phyloP scores from a whole-genome alignment of 768 basidiomycete species.

The Lactarius pseudohatsudake region DNA sequence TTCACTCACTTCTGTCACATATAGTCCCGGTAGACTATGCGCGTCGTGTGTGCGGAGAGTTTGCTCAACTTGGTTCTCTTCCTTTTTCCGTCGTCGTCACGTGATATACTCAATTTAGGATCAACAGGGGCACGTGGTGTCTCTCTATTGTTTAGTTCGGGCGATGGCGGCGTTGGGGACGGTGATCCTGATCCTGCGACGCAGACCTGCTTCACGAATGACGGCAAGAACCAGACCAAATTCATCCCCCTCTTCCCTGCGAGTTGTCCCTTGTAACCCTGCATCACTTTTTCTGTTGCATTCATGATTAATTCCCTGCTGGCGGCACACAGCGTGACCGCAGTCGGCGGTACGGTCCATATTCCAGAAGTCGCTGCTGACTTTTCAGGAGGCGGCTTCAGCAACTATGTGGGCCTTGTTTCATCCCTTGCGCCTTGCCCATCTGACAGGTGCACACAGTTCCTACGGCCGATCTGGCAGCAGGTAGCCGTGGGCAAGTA shows the following conservation, averaged over 20 bases:
- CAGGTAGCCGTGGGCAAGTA: conserved; percentile 43
- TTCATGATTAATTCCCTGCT: background rate
- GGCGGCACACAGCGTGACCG: conserved; percentile 52
- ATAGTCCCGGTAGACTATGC: conserved; percentile 61
- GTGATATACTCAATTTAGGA: background rate
- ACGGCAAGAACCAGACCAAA: conserved; percentile 51
- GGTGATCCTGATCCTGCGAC: conserved; percentile 53
- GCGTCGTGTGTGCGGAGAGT: conserved; percentile 52
- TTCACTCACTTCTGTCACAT: conserved; percentile 18
- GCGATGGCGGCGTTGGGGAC: conserved; percentile 73
- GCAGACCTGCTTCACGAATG: conserved; percentile 57
- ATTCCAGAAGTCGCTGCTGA: conserved; percentile 58
- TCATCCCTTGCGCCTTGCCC: background rate
- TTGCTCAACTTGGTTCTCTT: conserved; percentile 59
- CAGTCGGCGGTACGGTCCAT: conserved; percentile 62
- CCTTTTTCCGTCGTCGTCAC: background rate
- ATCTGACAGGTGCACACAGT: conserved; percentile 36
- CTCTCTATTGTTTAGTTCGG: conserved; percentile 66
- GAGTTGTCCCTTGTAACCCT: conserved; percentile 41
- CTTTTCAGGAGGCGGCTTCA: conserved; percentile 77
- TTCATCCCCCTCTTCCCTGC: conserved; percentile 62
- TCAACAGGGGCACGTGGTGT: conserved; percentile 59
- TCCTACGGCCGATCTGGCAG: conserved; percentile 55
- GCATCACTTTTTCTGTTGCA: background rate
- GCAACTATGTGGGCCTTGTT: conserved; percentile 51